Base-by-base conservation (phyloP, 495 filamentous ascomycete species). In the Aspergillus cristatus region DNA sequence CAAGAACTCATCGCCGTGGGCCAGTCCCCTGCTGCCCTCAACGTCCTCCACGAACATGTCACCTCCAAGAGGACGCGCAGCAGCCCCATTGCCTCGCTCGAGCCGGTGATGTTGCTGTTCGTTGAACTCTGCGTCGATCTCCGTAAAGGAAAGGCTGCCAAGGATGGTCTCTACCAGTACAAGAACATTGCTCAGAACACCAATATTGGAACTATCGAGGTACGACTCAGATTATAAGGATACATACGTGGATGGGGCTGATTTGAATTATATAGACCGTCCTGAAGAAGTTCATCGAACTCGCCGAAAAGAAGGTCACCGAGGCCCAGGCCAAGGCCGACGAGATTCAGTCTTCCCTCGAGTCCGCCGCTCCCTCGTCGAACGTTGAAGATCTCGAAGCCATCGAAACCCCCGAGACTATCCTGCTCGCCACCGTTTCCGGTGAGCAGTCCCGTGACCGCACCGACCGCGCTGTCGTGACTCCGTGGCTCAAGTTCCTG, bases 101-200 rank as follows among this genome's bases (percentile, higher is more conserved):
- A 98, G 75, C 91, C 93, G 48, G 89, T 97, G 35, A 97, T 98
- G 91, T 72, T 97, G 62, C 78, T 94, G 37, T 83, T 97, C 52
- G 91, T 98, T 49, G 91, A 98, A 67, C 76, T 95, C 28, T 94
- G 82, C 46, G 91, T 98, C 47, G 88, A 95, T 53, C 79, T 96
- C 50, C 82, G 88, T 66, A 97, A 96, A 64, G 91, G 90, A 41
- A 98, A 97, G 64, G 74, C 89, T 18, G 91, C 91, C 62, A 98
- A 98, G 71, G 91, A 98, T 73, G 91, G 91, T 35, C 73, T 98
- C 18, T 98, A 97, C 55, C 88, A 95, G 53, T 98, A 98, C 76
- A 98, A 98, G 75, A 98, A 98, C 59, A 95, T 94, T 48, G 85
- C 86, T 33, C 91, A 98, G 65, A 98, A 97, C 67, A 95, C 90